These are phyloP conservation scores for Aspergillus latus DNA, from an alignment of 2,329 filamentous ascomycete genomes.

Conservation along the genomic window DNA sequence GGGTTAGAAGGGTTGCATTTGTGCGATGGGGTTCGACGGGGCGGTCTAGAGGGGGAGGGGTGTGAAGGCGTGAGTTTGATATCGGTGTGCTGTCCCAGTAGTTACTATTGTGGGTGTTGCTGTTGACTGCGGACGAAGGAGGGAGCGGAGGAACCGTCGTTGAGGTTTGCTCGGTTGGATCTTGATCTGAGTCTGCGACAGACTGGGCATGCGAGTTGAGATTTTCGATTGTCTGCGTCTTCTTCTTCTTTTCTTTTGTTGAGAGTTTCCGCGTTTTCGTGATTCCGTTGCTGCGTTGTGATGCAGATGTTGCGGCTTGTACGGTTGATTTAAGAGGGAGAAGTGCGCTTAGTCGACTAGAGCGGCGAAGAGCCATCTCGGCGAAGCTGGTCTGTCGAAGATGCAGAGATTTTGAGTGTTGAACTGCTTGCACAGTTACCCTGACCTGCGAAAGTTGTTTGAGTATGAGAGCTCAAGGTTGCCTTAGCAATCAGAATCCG, in stretches of 20 bases:
- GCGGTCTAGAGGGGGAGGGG: constrained; percentile 44
- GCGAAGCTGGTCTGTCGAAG: not conserved
- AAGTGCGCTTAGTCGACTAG: constrained; percentile 46
- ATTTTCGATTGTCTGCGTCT: not conserved
- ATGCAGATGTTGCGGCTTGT: constrained; percentile 12
- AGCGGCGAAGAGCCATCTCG: constrained; percentile 47
- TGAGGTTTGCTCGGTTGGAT: not conserved
- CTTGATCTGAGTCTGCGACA: not conserved
- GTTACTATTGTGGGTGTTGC: constrained; percentile 30
- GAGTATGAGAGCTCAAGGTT: not conserved
- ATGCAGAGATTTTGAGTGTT: not conserved
- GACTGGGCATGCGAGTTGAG: constrained; percentile 3
- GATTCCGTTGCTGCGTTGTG: constrained; percentile 25
- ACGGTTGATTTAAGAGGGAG: constrained; percentile 23
- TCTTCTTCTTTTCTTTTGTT: constrained; percentile 24
- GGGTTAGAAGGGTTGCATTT: constrained; percentile 50
- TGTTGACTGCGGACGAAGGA: constrained; percentile 9
- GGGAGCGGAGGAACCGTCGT: constrained; percentile 6
- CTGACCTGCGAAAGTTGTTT: not conserved
- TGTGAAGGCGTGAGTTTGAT: constrained; percentile 48
- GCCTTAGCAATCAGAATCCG: not conserved
- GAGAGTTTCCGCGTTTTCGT: constrained; percentile 31
- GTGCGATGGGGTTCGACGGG: constrained; percentile 50
- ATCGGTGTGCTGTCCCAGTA: constrained; percentile 19
- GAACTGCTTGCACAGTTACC: not conserved